Evolutionary conservation across 805 yeast genomes (phyloP).

Genomic region (Schwanniomyces yamadae): DNA sequence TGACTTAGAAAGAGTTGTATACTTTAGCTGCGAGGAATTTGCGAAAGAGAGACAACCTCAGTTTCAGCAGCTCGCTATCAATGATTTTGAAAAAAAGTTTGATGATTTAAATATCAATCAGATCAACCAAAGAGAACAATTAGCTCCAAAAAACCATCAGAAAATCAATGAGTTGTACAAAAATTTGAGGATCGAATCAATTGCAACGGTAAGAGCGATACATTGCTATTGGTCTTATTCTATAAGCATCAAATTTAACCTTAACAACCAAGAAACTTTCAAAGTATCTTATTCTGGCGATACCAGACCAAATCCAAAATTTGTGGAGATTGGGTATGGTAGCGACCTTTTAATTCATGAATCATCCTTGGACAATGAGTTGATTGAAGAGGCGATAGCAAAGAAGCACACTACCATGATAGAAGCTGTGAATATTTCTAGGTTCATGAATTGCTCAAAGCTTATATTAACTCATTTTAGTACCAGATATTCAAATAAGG

Average conservation of each 20-base stretch:
- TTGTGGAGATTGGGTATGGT: conserved; percentile 61
- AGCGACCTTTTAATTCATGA: conserved; percentile 87
- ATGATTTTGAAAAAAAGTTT: conserved; percentile 32
- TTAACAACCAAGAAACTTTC: conserved; percentile 44
- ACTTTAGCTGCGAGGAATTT: conserved; percentile 63
- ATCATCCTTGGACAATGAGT: conserved; percentile 82
- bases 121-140: conserved; percentile 18
- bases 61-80: conserved; percentile 25
- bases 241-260: conserved; percentile 52
- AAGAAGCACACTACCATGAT: conserved; percentile 87
- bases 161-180: conserved; percentile 35
- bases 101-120: conserved; percentile 19
- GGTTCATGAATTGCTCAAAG: conserved; percentile 68
- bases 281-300: conserved; percentile 91
- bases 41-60: conserved; percentile 31
- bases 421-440: conserved; percentile 75
- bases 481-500: conserved; percentile 63
- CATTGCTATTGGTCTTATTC: conserved; percentile 85
- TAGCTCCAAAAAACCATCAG: conserved; percentile 25
- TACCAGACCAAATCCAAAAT: conserved; percentile 74
- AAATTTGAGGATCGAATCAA: conserved; percentile 41
- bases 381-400: conserved; percentile 71
- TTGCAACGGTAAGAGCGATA: conserved; percentile 69
- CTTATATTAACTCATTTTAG: conserved; percentile 88
- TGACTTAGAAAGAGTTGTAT: conserved; percentile 44